Base-by-base conservation (phyloP, 2,329 filamentous ascomycete genomes). In the Aspergillus fumigatus region DNA sequence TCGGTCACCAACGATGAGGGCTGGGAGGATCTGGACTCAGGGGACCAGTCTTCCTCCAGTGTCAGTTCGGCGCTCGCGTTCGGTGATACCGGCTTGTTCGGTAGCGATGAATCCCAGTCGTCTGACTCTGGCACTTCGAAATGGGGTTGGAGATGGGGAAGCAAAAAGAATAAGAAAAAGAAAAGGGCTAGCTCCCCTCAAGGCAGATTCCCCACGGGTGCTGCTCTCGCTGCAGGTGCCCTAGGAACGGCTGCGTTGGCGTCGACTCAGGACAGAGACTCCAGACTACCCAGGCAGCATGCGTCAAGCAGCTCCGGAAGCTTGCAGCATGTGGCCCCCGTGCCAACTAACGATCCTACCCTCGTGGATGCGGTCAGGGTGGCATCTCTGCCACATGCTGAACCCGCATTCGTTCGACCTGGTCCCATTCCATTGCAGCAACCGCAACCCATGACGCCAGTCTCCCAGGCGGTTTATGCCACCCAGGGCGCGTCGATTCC, bases 391-490 rank as follows among this genome's bases (percentile, higher is more conserved):
- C 63, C 66, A 19, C 59, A 55, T 27, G 52, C 49, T 5, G 63
- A 72, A 52, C 67, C 72, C 26, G 63, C 69, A 21, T 54, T 71
- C 8, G 65, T 75, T 43, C 80, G 83, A 45, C 83, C 86, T 4
- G 84, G 78, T 5, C 79, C 84, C 0, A 81, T 91, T 32, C 85
- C 87, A 10, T 79, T 97, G n/a, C 88, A 94, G 70, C 90, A 96
- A 65, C 92, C 92, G 2, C 88, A 92, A 64, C 92, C 92, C 2
- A 82, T 90, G 57, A 80, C 83, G 2, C 90, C 89, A 0, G 85
- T 95, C 2, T 86, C 87, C 40, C 82, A 83, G 59, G 83, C 83
- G 19, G 81, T 92, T 1, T 89, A 90, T 64, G 81, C 75, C 21
- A 74, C 74, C 4, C 77, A 79, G 58, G 68, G 71, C 11, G 68